A percentile compares a stretch with the other conserved stretches of the same genome.
phyloP scores from a whole-genome alignment of 2,329 filamentous ascomycete genomes.

The Trichophyton simii region DNA sequence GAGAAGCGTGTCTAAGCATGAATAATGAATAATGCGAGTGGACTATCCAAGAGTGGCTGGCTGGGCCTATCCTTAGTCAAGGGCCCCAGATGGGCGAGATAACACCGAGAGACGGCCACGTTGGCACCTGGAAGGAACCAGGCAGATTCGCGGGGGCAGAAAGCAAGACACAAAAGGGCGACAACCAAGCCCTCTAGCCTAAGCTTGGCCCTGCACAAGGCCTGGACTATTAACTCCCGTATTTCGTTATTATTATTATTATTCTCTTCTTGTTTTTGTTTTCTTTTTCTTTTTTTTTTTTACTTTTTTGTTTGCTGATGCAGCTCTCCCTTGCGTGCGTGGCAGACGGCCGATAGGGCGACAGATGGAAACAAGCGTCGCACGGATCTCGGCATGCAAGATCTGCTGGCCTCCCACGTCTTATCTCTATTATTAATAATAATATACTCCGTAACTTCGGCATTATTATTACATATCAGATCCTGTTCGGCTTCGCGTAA shows the following conservation, averaged over 20 bases:
- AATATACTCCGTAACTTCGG: too few relatives aligned
- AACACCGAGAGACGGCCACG: background rate
- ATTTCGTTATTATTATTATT: background rate
- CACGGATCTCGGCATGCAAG: constrained; percentile 4
- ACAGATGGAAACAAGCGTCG: background rate
- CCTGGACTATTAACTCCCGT: background rate
- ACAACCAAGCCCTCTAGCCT: background rate
- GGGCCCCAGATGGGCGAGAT: background rate
- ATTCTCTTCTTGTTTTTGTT: background rate
- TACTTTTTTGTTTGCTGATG: too few relatives aligned
- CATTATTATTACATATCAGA: too few relatives aligned
- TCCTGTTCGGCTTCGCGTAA: background rate
- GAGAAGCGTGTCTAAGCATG: too few relatives aligned
- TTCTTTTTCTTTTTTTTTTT: too few relatives aligned
- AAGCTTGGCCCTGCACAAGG: background rate
- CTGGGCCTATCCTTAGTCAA: background rate
- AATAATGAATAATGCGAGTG: too few relatives aligned
- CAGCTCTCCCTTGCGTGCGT: background rate
- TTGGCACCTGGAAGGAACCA: background rate
- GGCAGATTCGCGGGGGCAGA: background rate
- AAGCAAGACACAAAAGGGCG: background rate
- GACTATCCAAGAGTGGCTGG: too few relatives aligned
- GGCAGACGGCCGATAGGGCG: constrained; percentile 2
- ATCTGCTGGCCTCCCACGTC: background rate
- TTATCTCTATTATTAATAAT: too few relatives aligned